Base-by-base conservation (phyloP, 306 rosid genomes). In the Hylodesmum podocarpum region DNA sequence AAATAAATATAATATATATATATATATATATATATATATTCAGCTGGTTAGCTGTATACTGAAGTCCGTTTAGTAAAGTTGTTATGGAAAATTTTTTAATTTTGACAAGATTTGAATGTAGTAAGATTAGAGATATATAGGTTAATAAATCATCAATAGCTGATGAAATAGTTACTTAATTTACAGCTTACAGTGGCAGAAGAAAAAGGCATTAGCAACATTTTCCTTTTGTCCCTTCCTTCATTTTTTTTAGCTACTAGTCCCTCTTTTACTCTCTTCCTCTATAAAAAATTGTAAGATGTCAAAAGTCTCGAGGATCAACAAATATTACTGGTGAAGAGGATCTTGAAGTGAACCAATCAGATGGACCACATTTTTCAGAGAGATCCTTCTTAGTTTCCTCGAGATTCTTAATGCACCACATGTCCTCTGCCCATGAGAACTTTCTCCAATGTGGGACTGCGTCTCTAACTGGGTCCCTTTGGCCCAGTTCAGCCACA, bases 381-480 rank as follows among this genome's bases (percentile, higher is more conserved):
- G 2, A 18, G 22, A 40, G 49, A 27, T 25, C 67, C 22, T 75
- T 47, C 59, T 74, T 46, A 22, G 16, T 64, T 25, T 70, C 83
- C 34, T 53, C 78, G 62, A 95, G 90, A 67, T 78, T 87, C 85
- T 90, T 95, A 53, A 92, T 86, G 74, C 96, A 95, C 98, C 98
- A 92, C 71, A 88, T 57, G 72, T 92, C 98, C 57, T 94, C 97
- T 0, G 66, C 89, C 93, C 91, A 87, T 0, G 98, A 95, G 63
- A 95, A 70, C 28, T 87, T 90, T 25, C 58, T 87, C 98, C 97
- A 95, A 81, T 90, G 98, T 54, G 97, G 98, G 49, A 95, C 86
- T 3, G 80, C 91, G 14, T 63, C 87, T 72, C 87, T 82, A 40
- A 90, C 91, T 9, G 96, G 98, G 87, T 92, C 97, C 83, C 90